These are phyloP conservation scores for Priceomyces haplophilus DNA, from an alignment of 805 yeast genomes.

Conservation along the genomic window DNA sequence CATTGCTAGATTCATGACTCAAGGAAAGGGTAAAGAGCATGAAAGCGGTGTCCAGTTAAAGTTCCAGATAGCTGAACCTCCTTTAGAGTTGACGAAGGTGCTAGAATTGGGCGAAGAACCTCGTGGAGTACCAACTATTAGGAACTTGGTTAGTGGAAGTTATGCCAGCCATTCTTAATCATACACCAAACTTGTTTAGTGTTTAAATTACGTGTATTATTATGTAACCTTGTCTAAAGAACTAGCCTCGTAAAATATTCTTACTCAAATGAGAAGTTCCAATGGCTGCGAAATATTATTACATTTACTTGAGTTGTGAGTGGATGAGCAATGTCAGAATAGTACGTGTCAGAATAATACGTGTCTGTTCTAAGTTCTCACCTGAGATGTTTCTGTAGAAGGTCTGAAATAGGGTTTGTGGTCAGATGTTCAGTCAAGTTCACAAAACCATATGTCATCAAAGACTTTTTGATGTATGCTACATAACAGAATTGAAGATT, in stretches of 20 bases:
- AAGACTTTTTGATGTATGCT: neutral
- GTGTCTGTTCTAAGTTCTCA: no score
- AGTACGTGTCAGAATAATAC: no score
- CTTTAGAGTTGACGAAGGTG: slow-evolving; percentile 41
- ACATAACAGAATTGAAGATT: neutral
- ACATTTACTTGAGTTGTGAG: no score
- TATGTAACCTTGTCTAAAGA: neutral
- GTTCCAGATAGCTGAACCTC: slow-evolving; percentile 50
- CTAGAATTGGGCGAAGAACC: slow-evolving; percentile 25
- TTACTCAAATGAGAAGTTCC: no score
- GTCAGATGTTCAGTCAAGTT: neutral
- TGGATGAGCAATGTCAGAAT: no score
- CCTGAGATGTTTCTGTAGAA: no score
- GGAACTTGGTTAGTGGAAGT: slow-evolving; percentile 49
- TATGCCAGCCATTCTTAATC: slow-evolving; percentile 38
- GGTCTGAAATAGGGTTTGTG: neutral
- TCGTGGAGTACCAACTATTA: slow-evolving; percentile 40
- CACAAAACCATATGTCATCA: neutral
- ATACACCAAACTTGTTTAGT: neutral
- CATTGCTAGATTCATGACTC: slow-evolving; percentile 83
- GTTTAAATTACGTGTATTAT: neutral
- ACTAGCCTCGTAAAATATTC: no score
- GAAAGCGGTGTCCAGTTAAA: slow-evolving; percentile 71
- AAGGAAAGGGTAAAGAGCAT: slow-evolving; percentile 66
- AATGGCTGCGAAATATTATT: neutral